phyloP scores from a whole-genome alignment of 2,329 filamentous ascomycete genomes.

The Apiospora arundinis region DNA sequence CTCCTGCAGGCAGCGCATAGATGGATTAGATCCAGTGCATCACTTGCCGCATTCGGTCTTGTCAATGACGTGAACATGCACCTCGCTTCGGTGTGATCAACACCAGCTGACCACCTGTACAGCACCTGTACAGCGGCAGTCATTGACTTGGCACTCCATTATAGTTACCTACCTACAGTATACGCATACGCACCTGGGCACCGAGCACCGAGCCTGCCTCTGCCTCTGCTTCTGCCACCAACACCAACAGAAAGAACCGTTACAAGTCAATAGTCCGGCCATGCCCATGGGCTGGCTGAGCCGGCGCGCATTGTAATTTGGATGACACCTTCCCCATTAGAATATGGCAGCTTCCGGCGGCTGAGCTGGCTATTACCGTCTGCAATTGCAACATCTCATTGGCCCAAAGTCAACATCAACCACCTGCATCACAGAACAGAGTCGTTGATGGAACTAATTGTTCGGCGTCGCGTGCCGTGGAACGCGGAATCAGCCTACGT shows the following conservation, averaged over 20 bases:
- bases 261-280: not conserved
- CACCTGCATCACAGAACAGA: not conserved
- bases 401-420: not conserved
- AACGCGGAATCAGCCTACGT: not conserved
- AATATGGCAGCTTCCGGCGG: conserved; percentile 9
- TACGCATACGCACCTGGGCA: not conserved
- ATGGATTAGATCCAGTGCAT: not conserved
- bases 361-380: not conserved
- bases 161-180: no score
- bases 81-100: no score
- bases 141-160: no score
- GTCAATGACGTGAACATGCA: conserved; percentile 1
- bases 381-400: not conserved
- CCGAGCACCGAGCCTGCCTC: no score
- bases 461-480: not conserved
- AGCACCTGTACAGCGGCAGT: not conserved
- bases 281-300: conserved; percentile 2
- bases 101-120: not conserved
- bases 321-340: conserved; percentile 1
- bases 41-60: not conserved
- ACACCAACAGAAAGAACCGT: no score
- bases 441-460: not conserved
- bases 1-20: not conserved
- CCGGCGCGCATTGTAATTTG: not conserved
- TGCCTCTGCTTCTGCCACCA: not conserved